These are phyloP conservation scores for Ogataea parapolymorpha DNA, from an alignment of 805 yeast genomes.

Conservation along the genomic window DNA sequence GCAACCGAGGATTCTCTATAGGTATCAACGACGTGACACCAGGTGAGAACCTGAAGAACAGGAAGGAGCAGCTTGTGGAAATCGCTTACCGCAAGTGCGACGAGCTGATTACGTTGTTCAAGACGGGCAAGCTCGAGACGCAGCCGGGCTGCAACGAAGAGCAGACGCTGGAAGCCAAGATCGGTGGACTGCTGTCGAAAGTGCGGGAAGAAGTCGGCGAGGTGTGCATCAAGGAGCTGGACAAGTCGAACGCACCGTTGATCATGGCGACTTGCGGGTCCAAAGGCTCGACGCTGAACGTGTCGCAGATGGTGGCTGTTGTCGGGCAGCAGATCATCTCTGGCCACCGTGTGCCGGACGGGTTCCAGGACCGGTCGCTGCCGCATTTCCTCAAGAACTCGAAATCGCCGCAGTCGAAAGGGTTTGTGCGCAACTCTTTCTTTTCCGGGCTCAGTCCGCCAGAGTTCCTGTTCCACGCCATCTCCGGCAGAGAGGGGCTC, in stretches of 20 bases:
- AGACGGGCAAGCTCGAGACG: constrained; percentile 87
- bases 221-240: constrained; percentile 90
- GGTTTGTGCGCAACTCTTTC: constrained; percentile 95
- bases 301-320: constrained; percentile 99
- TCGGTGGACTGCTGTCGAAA: constrained; percentile 92
- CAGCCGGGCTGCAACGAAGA: constrained; percentile 99
- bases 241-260: constrained; percentile 87
- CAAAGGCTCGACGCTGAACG: constrained; percentile 95
- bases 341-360: constrained; percentile 99
- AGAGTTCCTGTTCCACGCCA: constrained; percentile 96
- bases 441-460: constrained; percentile 94
- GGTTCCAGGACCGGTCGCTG: constrained; percentile 97
- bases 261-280: constrained; percentile 99
- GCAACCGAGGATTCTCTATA: constrained; percentile 93
- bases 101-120: constrained; percentile 73
- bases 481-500: constrained; percentile 98
- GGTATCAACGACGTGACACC: constrained; percentile 98
- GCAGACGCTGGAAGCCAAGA: constrained; percentile 95
- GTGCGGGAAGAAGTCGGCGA: constrained; percentile 99
- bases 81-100: constrained; percentile 89
- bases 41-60: constrained; percentile 65
- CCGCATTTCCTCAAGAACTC: constrained; percentile 97
- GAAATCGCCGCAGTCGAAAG: constrained; percentile 96
- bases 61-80: constrained; percentile 87
- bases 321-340: constrained; percentile 99